Conservation (phyloP, 225 moss, liverwort and hornwort species). For the Asterella californica region DNA sequence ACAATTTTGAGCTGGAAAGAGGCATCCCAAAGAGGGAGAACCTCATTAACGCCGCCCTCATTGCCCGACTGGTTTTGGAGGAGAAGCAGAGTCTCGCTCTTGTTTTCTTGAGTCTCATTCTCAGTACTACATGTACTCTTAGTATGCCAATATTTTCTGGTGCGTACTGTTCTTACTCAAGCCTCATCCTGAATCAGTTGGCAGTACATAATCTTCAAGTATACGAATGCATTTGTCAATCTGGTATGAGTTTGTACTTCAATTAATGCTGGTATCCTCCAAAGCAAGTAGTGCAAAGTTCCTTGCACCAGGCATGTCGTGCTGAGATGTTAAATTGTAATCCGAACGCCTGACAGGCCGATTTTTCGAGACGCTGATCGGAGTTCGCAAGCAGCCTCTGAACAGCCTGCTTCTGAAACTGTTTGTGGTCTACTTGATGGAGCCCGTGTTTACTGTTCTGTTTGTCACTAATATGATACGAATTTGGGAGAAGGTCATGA, state of each 20-base stretch:
- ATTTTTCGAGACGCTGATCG: conserved; percentile 95
- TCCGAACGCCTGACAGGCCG: conserved; percentile 45
- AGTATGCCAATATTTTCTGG: conserved; percentile 99
- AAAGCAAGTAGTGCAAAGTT: too few species aligned
- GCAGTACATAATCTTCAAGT: not conserved
- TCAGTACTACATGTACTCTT: conserved; percentile 77
- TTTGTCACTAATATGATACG: conserved; percentile 93
- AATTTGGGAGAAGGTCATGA: conserved; percentile 99
- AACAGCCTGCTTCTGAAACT: conserved; percentile 64
- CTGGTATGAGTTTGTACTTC: not conserved
- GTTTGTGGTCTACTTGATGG: conserved; percentile 63
- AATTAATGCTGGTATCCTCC: not conserved
- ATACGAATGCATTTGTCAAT: not conserved
- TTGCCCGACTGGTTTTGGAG: conserved; percentile 61
- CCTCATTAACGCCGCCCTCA: conserved; percentile 57
- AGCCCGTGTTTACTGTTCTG: conserved; percentile 78
- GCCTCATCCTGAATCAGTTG: not conserved
- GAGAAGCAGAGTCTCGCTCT: conserved; percentile 64
- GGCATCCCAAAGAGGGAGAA: conserved; percentile 26
- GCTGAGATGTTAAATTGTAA: not conserved
- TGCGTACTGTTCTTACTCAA: conserved; percentile 10
- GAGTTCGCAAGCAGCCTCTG: conserved; percentile 67
- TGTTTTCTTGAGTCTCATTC: conserved; percentile 61
- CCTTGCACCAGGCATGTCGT: not conserved
- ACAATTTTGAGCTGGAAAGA: conserved; percentile 13